These are phyloP conservation scores for Schizothecium vesticola DNA, from an alignment of 495 filamentous ascomycete genomes.

Conservation along the genomic window DNA sequence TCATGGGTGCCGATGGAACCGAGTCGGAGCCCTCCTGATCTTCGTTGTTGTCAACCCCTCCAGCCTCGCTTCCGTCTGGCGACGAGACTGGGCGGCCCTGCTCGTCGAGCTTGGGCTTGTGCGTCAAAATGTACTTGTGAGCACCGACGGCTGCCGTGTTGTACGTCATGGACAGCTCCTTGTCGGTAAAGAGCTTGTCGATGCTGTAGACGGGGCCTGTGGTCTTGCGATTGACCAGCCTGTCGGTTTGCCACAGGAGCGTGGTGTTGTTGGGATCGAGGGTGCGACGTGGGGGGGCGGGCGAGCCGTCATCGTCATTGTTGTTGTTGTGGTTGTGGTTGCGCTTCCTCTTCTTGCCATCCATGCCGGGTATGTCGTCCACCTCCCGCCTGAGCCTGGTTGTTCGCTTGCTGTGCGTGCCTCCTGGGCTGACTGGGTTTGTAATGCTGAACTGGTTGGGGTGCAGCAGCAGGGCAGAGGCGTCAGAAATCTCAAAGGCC, in stretches of 20 bases:
- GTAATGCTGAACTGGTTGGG: conserved; percentile 87
- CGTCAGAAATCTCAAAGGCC: conserved; percentile 76
- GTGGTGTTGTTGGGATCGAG: conserved; percentile 46
- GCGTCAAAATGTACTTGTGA: conserved; percentile 49
- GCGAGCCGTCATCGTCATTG: conserved; percentile 68
- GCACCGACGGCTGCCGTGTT: conserved; percentile 66
- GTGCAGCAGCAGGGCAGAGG: conserved; percentile 80
- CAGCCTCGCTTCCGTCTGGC: conserved; percentile 49
- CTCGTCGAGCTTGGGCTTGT: conserved; percentile 42
- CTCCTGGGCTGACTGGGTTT: conserved; percentile 73
- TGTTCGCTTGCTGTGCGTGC: conserved; percentile 72
- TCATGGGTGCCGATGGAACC: conserved; percentile 52
- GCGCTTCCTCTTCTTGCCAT: conserved; percentile 74
- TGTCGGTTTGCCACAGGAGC: conserved; percentile 49
- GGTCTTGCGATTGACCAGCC: conserved; percentile 41
- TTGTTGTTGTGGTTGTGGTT: conserved; percentile 54
- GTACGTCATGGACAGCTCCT: conserved; percentile 74
- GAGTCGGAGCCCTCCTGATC: conserved; percentile 41
- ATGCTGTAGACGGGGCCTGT: conserved; percentile 63
- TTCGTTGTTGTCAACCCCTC: conserved; percentile 43
- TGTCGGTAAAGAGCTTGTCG: conserved; percentile 88
- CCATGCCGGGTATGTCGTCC: conserved; percentile 65
- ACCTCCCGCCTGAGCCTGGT: conserved; percentile 75
- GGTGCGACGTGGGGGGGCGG: conserved; percentile 50
- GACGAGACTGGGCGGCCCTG: conserved; percentile 41